These are phyloP conservation scores for Pseudoturritis turrita DNA, from an alignment of 345 rosid species.

Conservation along the genomic window DNA sequence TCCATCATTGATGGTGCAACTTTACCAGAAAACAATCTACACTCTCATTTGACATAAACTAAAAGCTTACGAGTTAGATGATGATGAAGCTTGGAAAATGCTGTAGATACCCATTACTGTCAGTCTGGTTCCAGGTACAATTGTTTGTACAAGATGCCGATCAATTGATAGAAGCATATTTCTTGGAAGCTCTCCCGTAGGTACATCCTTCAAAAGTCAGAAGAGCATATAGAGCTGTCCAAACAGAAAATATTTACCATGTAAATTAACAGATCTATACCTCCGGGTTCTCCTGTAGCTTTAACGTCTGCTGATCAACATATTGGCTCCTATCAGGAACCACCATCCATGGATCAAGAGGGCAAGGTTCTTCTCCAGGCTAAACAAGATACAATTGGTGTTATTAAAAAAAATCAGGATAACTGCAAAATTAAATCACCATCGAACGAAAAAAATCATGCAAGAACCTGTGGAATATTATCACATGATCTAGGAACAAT, in stretches of 20 bases:
- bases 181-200: constrained; percentile 99
- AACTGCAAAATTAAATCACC: background rate
- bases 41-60: background rate
- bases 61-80: constrained; percentile 58
- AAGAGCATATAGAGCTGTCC: background rate
- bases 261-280: constrained; percentile 34
- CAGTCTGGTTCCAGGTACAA: constrained; percentile 92
- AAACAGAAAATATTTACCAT: background rate
- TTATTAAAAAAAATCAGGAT: background rate
- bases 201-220: constrained; percentile 66
- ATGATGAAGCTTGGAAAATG: constrained; percentile 78
- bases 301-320: constrained; percentile 95
- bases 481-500: constrained; percentile 93
- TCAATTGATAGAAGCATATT: constrained; percentile 93
- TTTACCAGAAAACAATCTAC: background rate
- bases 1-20: background rate
- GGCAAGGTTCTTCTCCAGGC: constrained; percentile 94
- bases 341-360: constrained; percentile 93
- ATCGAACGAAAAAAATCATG: background rate
- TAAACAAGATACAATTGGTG: constrained; percentile 27
- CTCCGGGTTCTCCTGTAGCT: constrained; percentile 96
- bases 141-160: constrained; percentile 79
- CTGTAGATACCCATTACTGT: constrained; percentile 93
- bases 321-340: constrained; percentile 93
- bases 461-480: constrained; percentile 79